Base-by-base conservation (phyloP, 1,284 basidiomycete genomes). In the Hortiboletus rubellus region DNA sequence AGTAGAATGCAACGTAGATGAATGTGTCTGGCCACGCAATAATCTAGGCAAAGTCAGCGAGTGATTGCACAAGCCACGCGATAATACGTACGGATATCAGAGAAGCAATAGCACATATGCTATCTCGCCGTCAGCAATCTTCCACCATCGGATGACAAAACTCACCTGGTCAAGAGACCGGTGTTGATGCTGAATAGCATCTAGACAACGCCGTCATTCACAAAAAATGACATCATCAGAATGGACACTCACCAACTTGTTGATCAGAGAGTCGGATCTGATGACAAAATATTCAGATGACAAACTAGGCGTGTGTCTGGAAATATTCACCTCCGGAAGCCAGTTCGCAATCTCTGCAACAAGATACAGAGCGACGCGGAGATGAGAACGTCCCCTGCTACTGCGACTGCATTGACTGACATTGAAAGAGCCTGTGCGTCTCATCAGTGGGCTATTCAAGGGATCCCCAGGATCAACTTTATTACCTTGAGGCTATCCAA, bases 301-400 rank as follows among this genome's bases (percentile, higher is more conserved):
- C 36, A n/a, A 5, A 34, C 2, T 2, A 24, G 17, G 34, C 7
- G 30, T 14, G 11, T 7, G 4, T 11, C 33, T 10, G 22, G 7
- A n/a, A 27, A 24, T 22, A 60, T 66, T 54, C 45, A 77, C 82
- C 76, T 77, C 17, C 74, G 71, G 69, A 84, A 82, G 11, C 82
- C 82, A 10, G 82, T 84, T 27, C 83, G 74, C 1, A 80, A 82
- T 9, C 65, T 66, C 58, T 80, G 79, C 14, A 86, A 74, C 47
- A 85, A 71, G 1, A 61, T 71, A 63, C 80, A 82, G 36, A 86
- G 75, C 31, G 76, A 73, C 9, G 62, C 67, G 2, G 84, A 79
- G 51, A 86, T 85, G 33, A 82, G 63, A 10, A 83, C 74, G 59
- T 86, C 84, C 3, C 80, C 77, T 3, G 77, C 81, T 22, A 22